Evolutionary conservation across 2,329 filamentous ascomycete species (phyloP), one percentile per base, ranked within the genome.

Genomic region (Mycosphaerella sp.): DNA sequence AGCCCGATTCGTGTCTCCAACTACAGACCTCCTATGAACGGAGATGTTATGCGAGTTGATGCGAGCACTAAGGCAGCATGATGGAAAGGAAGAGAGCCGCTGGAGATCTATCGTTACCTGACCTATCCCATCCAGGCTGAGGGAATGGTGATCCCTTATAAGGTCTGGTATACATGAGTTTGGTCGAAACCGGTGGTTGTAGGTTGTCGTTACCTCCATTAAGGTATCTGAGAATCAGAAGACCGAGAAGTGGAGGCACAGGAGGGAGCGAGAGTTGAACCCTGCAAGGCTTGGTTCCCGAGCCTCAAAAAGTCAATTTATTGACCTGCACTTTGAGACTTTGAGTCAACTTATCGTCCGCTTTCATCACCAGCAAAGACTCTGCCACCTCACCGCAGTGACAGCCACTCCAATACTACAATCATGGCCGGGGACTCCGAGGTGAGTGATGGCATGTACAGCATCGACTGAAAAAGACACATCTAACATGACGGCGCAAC

Each of bases 401-500:
- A 29, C 26, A 6, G 4, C 26, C 26, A 38, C 5, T 38, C 8
- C 10, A 38, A 9, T n/a, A 8, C 12, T 38, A n/a, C 34, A 38
- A 38, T 12, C 34, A 38, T 38, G 34, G 34, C 34, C 34, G 26
- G 26, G 5, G 34, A 38, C 8, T 38, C 34, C 8, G 34, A 38
- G 34, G 34, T 38, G 12, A 38, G 5, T 38, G 10, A 38, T 4
- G 12, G 12, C 34, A 38, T 10, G 4, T 38, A 34, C 32, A 34
- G 11, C 14, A 38, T 10, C 10, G 34, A 38, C 12, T 9, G 11
- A 14, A 11, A 29, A 31, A 9, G 4, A 43, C 23, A 34, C 21
- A 44, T 26, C 26, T 26, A 62, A 53, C n/a, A 46, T 39, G 39
- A 9, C 9, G 12, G 34, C 45, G 6, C 6, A 29, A 23, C 61